Conservation (phyloP, 345 rosid species). For the Clarkia xantiana region DNA sequence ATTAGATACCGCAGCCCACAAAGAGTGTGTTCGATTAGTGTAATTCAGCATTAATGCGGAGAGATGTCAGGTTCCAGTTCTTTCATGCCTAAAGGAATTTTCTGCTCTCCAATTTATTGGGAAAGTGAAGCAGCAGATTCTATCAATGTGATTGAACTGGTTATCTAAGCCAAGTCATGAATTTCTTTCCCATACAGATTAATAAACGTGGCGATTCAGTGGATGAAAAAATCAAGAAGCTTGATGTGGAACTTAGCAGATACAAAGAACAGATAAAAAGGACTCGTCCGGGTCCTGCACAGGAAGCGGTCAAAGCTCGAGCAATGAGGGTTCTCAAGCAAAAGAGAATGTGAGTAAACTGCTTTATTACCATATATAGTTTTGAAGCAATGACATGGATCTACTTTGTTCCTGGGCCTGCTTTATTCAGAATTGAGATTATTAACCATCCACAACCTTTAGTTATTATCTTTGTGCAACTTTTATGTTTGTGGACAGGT, state of each 20-base stretch:
- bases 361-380: background rate
- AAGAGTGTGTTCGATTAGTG: too few relatives aligned
- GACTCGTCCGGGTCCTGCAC: slow-evolving; percentile 94
- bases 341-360: slow-evolving; percentile 53
- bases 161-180: background rate
- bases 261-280: slow-evolving; percentile 84
- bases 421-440: background rate
- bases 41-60: too few relatives aligned
- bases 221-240: slow-evolving; percentile 73
- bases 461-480: slow-evolving; percentile 2
- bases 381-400: too few relatives aligned
- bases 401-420: background rate
- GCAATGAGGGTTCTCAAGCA: slow-evolving; percentile 94
- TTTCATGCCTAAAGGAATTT: too few relatives aligned
- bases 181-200: slow-evolving; percentile 22
- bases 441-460: background rate
- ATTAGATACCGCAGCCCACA: too few relatives aligned
- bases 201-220: slow-evolving; percentile 82
- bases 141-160: background rate
- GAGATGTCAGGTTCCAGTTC: too few relatives aligned
- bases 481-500: slow-evolving; percentile 35
- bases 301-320: slow-evolving; percentile 82
- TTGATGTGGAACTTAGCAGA: slow-evolving; percentile 63
- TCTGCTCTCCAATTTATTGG: too few relatives aligned
- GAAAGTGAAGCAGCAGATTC: background rate